Conservation (phyloP, 2,329 filamentous ascomycete genomes). For the Microsporum canis region DNA sequence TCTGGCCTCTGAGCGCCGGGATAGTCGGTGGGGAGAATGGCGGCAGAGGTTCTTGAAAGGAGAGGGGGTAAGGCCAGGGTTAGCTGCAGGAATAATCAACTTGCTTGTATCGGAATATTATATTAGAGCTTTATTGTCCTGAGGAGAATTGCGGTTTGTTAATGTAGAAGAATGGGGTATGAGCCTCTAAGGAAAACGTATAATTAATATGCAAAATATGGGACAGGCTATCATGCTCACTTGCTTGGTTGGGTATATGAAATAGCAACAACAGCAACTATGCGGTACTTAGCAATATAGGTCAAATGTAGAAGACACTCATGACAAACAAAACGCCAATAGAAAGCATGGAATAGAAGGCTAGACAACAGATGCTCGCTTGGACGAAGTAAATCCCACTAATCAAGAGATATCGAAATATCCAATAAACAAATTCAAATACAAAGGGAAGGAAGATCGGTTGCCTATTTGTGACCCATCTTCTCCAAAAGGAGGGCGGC, state of each 20-base stretch:
- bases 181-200: background rate
- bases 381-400: background rate
- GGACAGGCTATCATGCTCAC: background rate
- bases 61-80: no score
- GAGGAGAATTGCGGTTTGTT: no score
- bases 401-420: background rate
- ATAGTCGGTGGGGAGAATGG: no score
- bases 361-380: background rate
- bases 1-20: no score
- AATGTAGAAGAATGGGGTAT: no score
- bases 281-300: background rate
- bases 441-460: background rate
- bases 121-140: no score
- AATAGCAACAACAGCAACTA: background rate
- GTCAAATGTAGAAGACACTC: background rate
- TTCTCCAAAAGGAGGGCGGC: conserved; percentile 61
- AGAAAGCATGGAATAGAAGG: background rate
- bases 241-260: background rate
- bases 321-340: background rate
- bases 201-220: background rate
- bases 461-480: background rate
- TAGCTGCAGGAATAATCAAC: no score
- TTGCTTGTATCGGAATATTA: no score
- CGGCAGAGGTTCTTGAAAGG: no score
- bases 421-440: background rate